Base-by-base conservation (phyloP, 495 filamentous ascomycete species). In the Eremomyces bilateralis region DNA sequence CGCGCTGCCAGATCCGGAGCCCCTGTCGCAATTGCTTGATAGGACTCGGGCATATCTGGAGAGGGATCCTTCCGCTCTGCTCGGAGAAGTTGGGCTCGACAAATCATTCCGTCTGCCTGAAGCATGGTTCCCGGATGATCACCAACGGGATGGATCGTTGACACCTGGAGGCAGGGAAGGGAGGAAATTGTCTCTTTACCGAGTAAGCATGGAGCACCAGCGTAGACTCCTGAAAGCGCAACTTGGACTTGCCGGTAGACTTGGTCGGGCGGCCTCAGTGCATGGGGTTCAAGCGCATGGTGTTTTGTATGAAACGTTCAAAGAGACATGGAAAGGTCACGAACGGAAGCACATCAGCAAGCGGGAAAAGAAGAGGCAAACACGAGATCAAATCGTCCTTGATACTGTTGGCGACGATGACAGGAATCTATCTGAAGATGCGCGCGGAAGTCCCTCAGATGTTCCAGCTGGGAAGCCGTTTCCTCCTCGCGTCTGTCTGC, bases 231-330 rank as follows among this genome's bases (percentile, higher is more conserved):
- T 97, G 6, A 65, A 69, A 45, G 73, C 81, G 3, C 88, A 97
- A 53, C 62, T 97, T n/a, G 58, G 65, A 15, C 62, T 97, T 20
- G 90, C 88, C 0, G 85, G 80, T 6, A 72, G 83, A 47, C 57
- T 92, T 58, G 62, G 67, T 18, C 64, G 84, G 12, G 65, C 83
- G 0, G 88, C 84, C 2, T 85, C 79, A 11, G 62, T 95, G 0
- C 88, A 95, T 48, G 83, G 84, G 17, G 90, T 95, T 12, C 77
- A 88, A 50, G 80, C 78, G 0, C 88, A 94, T 45, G 90, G 88
- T 0, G 58, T 72, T 1, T 45, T 95, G 1, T 76, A 81, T 35
- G 80, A 91, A 11, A 62, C 73, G 1, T 49, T 95, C 16, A 60
- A 70, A 34, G 65, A 69, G 34, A 54, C 80, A 21, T 97, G 84